Evolutionary conservation across 495 filamentous ascomycete genomes (phyloP).

Genomic region (Penicillium waksmanii): DNA sequence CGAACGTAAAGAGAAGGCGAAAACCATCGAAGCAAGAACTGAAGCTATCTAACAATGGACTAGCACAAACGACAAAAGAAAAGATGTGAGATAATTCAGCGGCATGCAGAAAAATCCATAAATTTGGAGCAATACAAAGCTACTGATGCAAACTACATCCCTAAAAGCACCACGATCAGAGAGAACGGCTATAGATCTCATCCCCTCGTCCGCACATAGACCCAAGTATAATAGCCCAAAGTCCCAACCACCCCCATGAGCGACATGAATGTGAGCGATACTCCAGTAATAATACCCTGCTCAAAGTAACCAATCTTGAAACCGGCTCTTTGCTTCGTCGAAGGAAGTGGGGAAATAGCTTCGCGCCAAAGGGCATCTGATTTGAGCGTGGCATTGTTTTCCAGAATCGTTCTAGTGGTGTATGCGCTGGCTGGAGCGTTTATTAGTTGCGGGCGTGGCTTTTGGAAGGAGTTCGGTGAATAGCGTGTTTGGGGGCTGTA

Average conservation of each 20-base stretch:
- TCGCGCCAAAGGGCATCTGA: conserved; percentile 29
- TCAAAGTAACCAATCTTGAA: conserved; percentile 55
- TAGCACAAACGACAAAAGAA: too few species aligned
- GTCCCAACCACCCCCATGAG: conserved; percentile 29
- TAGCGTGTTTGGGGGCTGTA: conserved; percentile 41
- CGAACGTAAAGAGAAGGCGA: too few species aligned
- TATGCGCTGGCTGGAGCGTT: conserved; percentile 12
- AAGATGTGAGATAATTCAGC: too few species aligned
- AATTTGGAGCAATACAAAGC: too few species aligned
- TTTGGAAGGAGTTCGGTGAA: conserved; percentile 38
- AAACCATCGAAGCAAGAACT: too few species aligned
- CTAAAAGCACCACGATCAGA: background rate
- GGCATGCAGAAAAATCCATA: too few species aligned
- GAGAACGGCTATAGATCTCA: background rate
- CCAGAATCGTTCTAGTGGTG: conserved; percentile 22
- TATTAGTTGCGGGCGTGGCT: conserved; percentile 45
- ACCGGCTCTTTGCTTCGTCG: conserved; percentile 40
- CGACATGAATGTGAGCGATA: conserved; percentile 31
- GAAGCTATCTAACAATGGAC: too few species aligned
- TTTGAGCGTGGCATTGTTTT: conserved; percentile 16
- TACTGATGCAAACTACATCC: too few species aligned
- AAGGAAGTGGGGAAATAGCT: conserved; percentile 38
- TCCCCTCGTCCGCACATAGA: conserved; percentile 20
- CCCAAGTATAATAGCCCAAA: conserved; percentile 36
- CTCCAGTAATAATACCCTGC: conserved; percentile 52